Conservation (phyloP, 2,329 filamentous ascomycete genomes). For the Penicillium sp. region DNA sequence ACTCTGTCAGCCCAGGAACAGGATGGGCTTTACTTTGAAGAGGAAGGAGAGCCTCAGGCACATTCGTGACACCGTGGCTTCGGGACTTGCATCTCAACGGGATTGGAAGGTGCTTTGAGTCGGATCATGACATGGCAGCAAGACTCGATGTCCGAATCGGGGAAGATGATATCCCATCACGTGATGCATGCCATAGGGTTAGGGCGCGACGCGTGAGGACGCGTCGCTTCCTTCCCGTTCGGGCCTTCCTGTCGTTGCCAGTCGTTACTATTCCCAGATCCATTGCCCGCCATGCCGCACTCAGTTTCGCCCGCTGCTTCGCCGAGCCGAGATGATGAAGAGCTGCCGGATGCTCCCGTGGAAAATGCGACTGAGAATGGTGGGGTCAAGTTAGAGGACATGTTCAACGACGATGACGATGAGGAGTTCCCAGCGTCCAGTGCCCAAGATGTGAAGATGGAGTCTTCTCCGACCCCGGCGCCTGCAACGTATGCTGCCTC, state of each 20-base stretch:
- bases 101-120: neutral
- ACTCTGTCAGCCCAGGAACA: neutral
- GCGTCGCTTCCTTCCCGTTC: slow-evolving; percentile 30
- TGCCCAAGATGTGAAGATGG: slow-evolving; percentile 48
- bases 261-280: neutral
- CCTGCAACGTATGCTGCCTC: slow-evolving; percentile 36
- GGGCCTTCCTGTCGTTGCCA: slow-evolving; percentile 14
- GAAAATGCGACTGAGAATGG: slow-evolving; percentile 21
- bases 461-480: slow-evolving; percentile 43
- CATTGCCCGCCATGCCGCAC: slow-evolving; percentile 38
- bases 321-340: slow-evolving; percentile 42
- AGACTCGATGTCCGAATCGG: slow-evolving; percentile 16
- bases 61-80: neutral
- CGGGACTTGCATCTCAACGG: too few species aligned
- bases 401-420: slow-evolving; percentile 63
- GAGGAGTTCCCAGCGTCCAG: slow-evolving; percentile 59
- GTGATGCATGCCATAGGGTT: slow-evolving; percentile 20
- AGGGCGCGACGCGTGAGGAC: slow-evolving; percentile 27
- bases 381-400: slow-evolving; percentile 56
- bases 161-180: slow-evolving; percentile 12
- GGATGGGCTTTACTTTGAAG: neutral
- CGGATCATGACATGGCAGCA: neutral
- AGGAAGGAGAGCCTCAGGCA: neutral
- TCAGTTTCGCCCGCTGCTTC: slow-evolving; percentile 43
- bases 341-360: slow-evolving; percentile 45